Evolutionary conservation across 2,329 filamentous ascomycete genomes (phyloP).

Genomic region (Rutstroemia sydowiana): DNA sequence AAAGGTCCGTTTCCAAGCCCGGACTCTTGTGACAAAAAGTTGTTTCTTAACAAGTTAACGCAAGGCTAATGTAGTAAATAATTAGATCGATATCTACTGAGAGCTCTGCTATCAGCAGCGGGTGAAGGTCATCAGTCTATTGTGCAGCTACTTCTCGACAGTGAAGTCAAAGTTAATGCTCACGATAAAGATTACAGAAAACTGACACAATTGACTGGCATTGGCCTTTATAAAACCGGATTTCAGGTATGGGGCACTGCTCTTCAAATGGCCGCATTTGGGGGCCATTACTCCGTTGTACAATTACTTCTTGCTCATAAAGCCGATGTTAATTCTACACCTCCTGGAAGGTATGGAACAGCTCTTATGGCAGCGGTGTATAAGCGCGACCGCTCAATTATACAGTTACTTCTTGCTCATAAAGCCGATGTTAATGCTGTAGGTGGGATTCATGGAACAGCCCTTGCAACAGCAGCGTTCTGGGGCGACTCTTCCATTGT

Average conservation of each 20-base stretch:
- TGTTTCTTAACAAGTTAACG: no score
- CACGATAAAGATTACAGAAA: slow-evolving; percentile 17
- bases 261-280: neutral
- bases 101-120: no score
- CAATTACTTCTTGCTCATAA: neutral
- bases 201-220: no score
- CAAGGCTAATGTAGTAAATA: no score
- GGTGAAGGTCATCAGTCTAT: neutral
- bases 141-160: neutral
- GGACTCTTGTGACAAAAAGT: no score
- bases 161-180: slow-evolving; percentile 21
- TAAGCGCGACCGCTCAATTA: neutral
- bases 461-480: no score
- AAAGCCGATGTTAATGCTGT: slow-evolving; percentile 12
- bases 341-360: neutral
- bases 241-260: neutral
- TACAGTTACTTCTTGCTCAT: slow-evolving; percentile 1
- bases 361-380: slow-evolving; percentile 10
- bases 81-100: no score
- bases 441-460: slow-evolving; percentile 7
- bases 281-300: neutral
- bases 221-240: no score
- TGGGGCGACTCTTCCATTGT: neutral
- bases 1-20: no score
- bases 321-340: neutral